Conservation (phyloP, 2,329 filamentous ascomycete species). For the Aspergillus ochraceoroseus region DNA sequence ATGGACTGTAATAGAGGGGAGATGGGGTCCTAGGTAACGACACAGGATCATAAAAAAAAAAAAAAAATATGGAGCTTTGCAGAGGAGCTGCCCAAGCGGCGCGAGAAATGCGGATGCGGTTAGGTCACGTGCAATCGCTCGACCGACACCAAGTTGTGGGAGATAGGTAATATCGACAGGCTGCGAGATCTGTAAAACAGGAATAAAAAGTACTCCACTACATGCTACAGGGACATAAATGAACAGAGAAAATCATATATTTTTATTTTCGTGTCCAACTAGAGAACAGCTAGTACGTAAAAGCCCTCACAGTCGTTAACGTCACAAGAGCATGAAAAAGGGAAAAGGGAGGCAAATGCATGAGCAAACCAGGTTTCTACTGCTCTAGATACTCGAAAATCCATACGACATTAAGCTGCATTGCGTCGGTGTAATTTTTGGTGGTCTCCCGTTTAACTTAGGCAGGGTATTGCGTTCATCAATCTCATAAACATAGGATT, state of each 20-base stretch:
- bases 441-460: slow-evolving; percentile 19
- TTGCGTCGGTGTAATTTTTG: slow-evolving; percentile 28
- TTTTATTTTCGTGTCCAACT: slow-evolving; percentile 33
- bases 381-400: slow-evolving; percentile 29
- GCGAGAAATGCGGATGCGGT: slow-evolving; percentile 23
- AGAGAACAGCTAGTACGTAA: slow-evolving; percentile 25
- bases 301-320: slow-evolving; percentile 30
- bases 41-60: background rate
- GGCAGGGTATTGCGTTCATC: slow-evolving; percentile 42
- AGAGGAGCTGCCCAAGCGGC: slow-evolving; percentile 19
- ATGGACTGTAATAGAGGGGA: background rate
- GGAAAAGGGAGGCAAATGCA: slow-evolving; percentile 24
- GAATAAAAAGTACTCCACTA: no score
- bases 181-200: no score
- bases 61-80: slow-evolving; percentile 8
- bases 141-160: no score
- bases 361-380: slow-evolving; percentile 30
- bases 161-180: no score
- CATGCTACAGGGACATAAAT: no score
- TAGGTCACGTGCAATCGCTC: slow-evolving; percentile 3
- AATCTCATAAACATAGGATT: slow-evolving; percentile 42
- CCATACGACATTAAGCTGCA: slow-evolving; percentile 31
- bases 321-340: slow-evolving; percentile 21
- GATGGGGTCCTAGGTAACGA: background rate
- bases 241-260: slow-evolving; percentile 21